phyloP scores from a whole-genome alignment of 495 filamentous ascomycete species.

The Chaetomidium leptoderma region DNA sequence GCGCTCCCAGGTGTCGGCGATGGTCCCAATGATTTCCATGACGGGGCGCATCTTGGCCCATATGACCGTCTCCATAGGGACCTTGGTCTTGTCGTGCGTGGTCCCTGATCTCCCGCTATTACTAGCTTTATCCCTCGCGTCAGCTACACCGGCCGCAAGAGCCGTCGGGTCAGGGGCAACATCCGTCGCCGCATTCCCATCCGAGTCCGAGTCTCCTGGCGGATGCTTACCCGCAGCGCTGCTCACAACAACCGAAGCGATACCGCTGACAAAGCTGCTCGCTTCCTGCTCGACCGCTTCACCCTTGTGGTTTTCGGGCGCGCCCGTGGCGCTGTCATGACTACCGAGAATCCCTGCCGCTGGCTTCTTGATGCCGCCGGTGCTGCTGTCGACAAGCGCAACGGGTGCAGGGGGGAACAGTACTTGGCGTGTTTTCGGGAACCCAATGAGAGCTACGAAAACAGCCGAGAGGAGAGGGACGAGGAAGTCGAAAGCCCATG shows the following conservation, averaged over 20 bases:
- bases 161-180: conserved; percentile 58
- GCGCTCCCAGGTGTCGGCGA: conserved; percentile 75
- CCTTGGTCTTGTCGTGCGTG: conserved; percentile 75
- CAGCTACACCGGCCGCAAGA: conserved; percentile 45
- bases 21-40: conserved; percentile 71
- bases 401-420: conserved; percentile 75
- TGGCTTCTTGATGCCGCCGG: conserved; percentile 65
- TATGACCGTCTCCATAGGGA: conserved; percentile 74
- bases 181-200: conserved; percentile 44
- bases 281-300: conserved; percentile 86
- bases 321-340: conserved; percentile 74
- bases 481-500: conserved; percentile 76
- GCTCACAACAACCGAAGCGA: conserved; percentile 68
- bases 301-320: conserved; percentile 77
- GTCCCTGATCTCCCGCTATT: conserved; percentile 44
- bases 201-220: conserved; percentile 44
- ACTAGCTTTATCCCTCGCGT: conserved; percentile 54
- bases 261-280: conserved; percentile 70
- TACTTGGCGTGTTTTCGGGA: conserved; percentile 56
- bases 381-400: conserved; percentile 56
- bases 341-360: conserved; percentile 67
- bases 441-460: conserved; percentile 61
- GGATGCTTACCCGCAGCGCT: conserved; percentile 72
- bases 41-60: conserved; percentile 68
- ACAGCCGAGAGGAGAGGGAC: conserved; percentile 54